Evolutionary conservation across 768 basidiomycete genomes (phyloP).

Genomic region (Boletus pseudo-olivaceus): DNA sequence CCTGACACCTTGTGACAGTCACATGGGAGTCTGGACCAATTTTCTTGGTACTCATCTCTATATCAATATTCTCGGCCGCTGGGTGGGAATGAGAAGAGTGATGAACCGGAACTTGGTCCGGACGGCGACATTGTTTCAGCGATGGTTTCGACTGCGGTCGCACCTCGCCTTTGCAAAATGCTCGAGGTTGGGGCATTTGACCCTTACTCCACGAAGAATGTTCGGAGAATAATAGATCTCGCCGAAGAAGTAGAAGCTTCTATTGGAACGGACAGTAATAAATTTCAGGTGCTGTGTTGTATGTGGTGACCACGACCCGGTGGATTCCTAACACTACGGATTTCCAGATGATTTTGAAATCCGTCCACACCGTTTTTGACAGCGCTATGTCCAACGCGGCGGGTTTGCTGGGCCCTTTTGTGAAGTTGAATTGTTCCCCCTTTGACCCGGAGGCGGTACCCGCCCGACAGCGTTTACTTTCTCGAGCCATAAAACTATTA

Average conservation of each 20-base stretch:
- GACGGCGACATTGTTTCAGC: conserved; percentile 86
- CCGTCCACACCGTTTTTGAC: conserved; percentile 51
- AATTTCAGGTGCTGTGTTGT: conserved; percentile 52
- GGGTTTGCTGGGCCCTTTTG: conserved; percentile 46
- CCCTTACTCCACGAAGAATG: conserved; percentile 67
- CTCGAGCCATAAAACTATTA: conserved; percentile 66
- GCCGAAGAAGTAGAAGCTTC: conserved; percentile 78
- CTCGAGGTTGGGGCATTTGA: conserved; percentile 81
- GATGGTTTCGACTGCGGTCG: conserved; percentile 81
- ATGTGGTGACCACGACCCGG: neutral
- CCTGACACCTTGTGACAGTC: conserved; percentile 13
- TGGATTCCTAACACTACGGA: conserved; percentile 10
- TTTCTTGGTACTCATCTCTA: conserved; percentile 78
- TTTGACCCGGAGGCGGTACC: conserved; percentile 78
- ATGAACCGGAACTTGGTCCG: conserved; percentile 63
- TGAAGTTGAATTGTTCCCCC: conserved; percentile 38
- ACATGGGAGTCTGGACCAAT: conserved; percentile 71
- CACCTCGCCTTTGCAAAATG: conserved; percentile 69
- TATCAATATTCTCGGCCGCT: conserved; percentile 65
- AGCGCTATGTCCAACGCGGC: conserved; percentile 51
- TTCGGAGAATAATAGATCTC: conserved; percentile 65
- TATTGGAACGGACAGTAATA: conserved; percentile 57
- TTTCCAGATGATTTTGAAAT: conserved; percentile 53
- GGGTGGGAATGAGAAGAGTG: conserved; percentile 41
- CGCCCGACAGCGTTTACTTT: conserved; percentile 67